These are phyloP conservation scores for Graphiopsis chlorocephala DNA, from an alignment of 2,329 filamentous ascomycete species.

Conservation along the genomic window DNA sequence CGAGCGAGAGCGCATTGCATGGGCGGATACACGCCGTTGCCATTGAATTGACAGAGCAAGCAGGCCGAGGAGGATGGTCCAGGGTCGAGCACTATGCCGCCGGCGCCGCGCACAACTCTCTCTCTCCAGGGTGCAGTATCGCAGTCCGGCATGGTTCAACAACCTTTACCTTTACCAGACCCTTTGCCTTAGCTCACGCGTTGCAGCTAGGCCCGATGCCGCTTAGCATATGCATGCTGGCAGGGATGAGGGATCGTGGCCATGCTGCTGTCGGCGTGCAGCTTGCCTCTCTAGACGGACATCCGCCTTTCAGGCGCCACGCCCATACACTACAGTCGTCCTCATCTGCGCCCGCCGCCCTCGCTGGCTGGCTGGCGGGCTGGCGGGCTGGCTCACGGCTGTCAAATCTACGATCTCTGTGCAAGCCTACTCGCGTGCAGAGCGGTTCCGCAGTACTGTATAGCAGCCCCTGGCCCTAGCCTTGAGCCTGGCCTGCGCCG, in stretches of 20 bases:
- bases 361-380: not conserved
- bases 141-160: conserved; percentile 2
- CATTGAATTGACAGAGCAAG: conserved; percentile 3
- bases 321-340: not conserved
- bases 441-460: not conserved
- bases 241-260: not conserved
- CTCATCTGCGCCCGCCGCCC: not conserved
- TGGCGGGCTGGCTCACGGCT: not conserved
- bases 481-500: not conserved
- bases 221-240: not conserved
- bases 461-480: not conserved
- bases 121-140: not conserved
- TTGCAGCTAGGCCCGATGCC: conserved; percentile 2
- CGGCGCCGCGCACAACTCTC: not conserved
- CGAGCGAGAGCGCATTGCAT: conserved; percentile 2
- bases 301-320: conserved; percentile 4
- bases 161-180: conserved; percentile 12
- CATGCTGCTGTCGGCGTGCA: conserved; percentile 12
- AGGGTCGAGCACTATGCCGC: not conserved
- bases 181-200: conserved; percentile 3
- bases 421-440: conserved; percentile 4
- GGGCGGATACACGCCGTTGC: not conserved
- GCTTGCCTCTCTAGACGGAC: not conserved
- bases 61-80: conserved; percentile 4
- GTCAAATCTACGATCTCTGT: conserved; percentile 11